Evolutionary conservation across 2,329 filamentous ascomycete species (phyloP), one percentile per base, ranked within the genome.

Genomic region (Talaromyces sp.): DNA sequence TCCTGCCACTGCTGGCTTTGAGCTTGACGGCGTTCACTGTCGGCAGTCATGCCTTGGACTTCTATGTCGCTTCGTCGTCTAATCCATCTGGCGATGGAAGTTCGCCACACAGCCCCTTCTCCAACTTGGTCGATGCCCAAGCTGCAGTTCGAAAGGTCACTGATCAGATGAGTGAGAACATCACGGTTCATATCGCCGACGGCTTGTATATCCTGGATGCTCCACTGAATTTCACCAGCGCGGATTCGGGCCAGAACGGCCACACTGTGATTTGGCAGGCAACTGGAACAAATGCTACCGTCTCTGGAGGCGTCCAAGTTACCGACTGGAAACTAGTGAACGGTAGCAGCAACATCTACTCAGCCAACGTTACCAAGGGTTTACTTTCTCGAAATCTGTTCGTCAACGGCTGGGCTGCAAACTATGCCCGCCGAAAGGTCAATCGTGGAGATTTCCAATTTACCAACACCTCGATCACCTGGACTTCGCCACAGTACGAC

Each of bases 401-500:
- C 29, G 51, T 54, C 15, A 54, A 54, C n/a, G 51, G 51, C 27
- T 54, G 51, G 51, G 51, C 51, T 31, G 51, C 51, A 31, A 54
- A 54, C n/a, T 54, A 54, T 54, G 51, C 51, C 29, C 51, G 51
- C 51, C 51, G 27, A 54, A 54, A 10, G 27, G 11, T 54, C n/a
- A 4, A n/a, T n/a, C 51, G 51, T 34, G 29, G 6, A 34, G 51
- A 54, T 54, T 54, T 54, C 27, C 51, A 54, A 54, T 54, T 29
- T 34, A 54, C 51, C 15, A 54, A 54, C 27, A 54, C 27, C 51
- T 54, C 51, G 7, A 31, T 31, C 15, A n/a, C 13, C 27, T 54
- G 51, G 51, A 54, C 5, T 34, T 54, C 51, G 27, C 13, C 51
- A 13, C 25, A 54, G 51, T 34, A 54, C 27, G 51, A 54, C 51